Base-by-base conservation (phyloP, 2,329 filamentous ascomycete genomes). In the Sordariomycetes sp. region DNA sequence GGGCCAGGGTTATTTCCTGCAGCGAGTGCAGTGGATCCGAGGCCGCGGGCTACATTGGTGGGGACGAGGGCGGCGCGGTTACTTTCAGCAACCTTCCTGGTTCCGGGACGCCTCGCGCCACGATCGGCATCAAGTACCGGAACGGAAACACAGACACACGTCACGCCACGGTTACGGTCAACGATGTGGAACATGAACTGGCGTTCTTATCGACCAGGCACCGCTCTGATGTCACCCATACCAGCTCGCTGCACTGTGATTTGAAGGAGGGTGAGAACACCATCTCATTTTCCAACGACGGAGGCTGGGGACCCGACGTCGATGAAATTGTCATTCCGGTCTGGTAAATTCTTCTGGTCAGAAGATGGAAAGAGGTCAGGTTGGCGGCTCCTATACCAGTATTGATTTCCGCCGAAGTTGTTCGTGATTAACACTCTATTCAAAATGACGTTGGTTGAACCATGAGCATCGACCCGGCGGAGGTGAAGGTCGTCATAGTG, bases 1-100 rank as follows among this genome's bases (percentile, higher is more conserved):
- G 71, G 3, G 78, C 82, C 0, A 71, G 63, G 32, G 61, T 65
- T 0, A 64, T 81, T 3, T 65, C 69, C 0, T 86, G 81, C 65
- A 68, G 69, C 0, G 71, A 68, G 1, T 85, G 82, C 65, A 81
- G 77, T 1, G 74, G 73, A 2, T 65, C 67, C 1, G 65, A 69
- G 1, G 69, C 75, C 0, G 78, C 77, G 0, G 82, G 83, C 0
- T 84, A 80, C 34, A 70, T 79, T 2, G 82, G 82, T 0, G 79
- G 79, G 0, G 65, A 70, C 0, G 63, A 69, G 0, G 68, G 67
- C 0, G 78, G 77, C 0, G 74, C 69, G 0, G 68, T 82, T 2
- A 73, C 72, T 0, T 78, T 85, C 54, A 63, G 64, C 0, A 68
- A 68, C 4, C 70, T 84, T 1, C 68, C 67, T 17, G 76, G 74